phyloP scores from a whole-genome alignment of 306 rosid species.

The Cucumis hystrix region DNA sequence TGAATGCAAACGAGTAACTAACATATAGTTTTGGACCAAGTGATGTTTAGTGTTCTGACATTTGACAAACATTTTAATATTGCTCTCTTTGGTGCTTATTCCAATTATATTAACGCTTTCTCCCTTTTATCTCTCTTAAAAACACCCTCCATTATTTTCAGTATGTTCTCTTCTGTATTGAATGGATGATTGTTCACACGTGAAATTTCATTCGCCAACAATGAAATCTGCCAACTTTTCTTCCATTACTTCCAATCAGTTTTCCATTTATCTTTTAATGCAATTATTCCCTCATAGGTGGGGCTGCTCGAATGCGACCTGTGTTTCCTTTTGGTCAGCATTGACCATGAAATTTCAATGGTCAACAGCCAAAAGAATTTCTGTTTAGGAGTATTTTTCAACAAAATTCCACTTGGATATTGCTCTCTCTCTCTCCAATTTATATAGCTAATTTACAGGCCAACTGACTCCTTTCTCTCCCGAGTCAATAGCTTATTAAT shows the following conservation, averaged over 20 bases:
- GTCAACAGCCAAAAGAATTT: neutral
- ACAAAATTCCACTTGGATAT: no score
- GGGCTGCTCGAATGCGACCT: neutral
- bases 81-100: neutral
- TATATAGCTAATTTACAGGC: no score
- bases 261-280: neutral
- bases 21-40: neutral
- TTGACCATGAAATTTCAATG: neutral
- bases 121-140: neutral
- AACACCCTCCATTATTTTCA: neutral
- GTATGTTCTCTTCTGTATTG: neutral
- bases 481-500: no score
- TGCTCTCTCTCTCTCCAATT: no score
- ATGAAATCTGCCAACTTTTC: neutral
- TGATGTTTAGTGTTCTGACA: neutral
- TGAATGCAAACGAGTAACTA: neutral
- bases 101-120: neutral
- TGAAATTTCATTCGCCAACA: neutral
- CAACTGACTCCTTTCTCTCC: no score
- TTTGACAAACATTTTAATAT: neutral
- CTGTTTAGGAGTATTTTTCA: no score
- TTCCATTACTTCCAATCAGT: neutral
- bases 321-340: neutral
- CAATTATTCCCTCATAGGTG: neutral
- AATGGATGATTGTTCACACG: neutral